Evolutionary conservation across 805 yeast species (phyloP).

Genomic region (Naumovozyma castellii): DNA sequence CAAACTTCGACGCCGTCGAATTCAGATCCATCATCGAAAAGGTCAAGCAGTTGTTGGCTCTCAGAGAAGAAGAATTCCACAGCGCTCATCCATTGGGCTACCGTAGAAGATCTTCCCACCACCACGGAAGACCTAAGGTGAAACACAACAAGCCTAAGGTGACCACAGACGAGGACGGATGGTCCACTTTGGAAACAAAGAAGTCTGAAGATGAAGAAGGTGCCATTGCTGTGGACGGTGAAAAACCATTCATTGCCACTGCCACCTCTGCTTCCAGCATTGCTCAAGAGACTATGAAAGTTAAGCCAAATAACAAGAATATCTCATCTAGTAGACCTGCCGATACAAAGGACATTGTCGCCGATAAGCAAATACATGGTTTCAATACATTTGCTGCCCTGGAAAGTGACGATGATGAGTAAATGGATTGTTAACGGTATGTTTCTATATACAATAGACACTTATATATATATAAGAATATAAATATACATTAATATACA

Average conservation of each 20-base stretch:
- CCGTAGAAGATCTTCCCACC: slow-evolving; percentile 50
- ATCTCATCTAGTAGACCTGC: slow-evolving; percentile 66
- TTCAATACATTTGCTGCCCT: slow-evolving; percentile 81
- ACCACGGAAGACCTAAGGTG: slow-evolving; percentile 41
- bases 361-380: slow-evolving; percentile 54
- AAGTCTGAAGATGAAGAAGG: slow-evolving; percentile 14
- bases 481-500: neutral
- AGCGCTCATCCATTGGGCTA: slow-evolving; percentile 33
- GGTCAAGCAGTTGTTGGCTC: slow-evolving; percentile 41
- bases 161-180: slow-evolving; percentile 67
- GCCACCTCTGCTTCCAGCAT: slow-evolving; percentile 7
- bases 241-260: slow-evolving; percentile 6
- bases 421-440: too few relatives aligned
- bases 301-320: slow-evolving; percentile 64
- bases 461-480: neutral
- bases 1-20: slow-evolving; percentile 52
- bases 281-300: slow-evolving; percentile 41
- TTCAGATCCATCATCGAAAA: slow-evolving; percentile 59
- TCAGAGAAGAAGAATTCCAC: slow-evolving; percentile 29
- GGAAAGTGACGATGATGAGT: slow-evolving; percentile 48
- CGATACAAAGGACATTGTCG: slow-evolving; percentile 60
- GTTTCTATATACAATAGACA: too few relatives aligned
- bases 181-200: slow-evolving; percentile 60
- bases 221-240: slow-evolving; percentile 31
- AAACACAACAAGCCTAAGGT: slow-evolving; percentile 45